Conservation (phyloP, 2,329 filamentous ascomycete genomes). For the Shiraia bambusicola region DNA sequence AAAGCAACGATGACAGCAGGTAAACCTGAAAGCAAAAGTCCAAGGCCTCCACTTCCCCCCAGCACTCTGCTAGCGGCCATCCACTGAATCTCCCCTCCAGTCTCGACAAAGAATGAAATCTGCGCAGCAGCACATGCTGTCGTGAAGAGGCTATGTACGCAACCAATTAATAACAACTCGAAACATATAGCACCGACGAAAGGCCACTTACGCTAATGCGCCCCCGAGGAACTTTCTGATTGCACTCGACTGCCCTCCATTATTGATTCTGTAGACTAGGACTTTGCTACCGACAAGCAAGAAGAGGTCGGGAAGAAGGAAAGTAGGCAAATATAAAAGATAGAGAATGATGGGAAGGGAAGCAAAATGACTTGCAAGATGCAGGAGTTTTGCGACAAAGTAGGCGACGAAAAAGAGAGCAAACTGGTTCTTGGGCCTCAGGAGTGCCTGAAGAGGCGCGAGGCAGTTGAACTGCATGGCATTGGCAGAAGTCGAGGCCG, state of each 20-base stretch:
- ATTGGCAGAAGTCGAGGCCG: slow-evolving; percentile 6
- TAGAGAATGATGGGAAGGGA: slow-evolving; percentile 20
- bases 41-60: slow-evolving; percentile 17
- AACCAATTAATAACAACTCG: slow-evolving; percentile 2
- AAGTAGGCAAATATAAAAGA: slow-evolving; percentile 18
- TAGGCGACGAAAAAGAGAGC: slow-evolving; percentile 17
- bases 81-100: slow-evolving; percentile 21
- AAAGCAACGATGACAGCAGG: slow-evolving; percentile 11
- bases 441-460: slow-evolving; percentile 16
- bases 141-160: slow-evolving; percentile 9
- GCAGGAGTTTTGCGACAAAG: slow-evolving; percentile 18
- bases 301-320: slow-evolving; percentile 16
- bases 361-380: slow-evolving; percentile 16
- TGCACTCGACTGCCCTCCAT: slow-evolving; percentile 10
- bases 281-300: slow-evolving; percentile 17
- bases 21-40: slow-evolving; percentile 14
- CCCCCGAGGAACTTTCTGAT: slow-evolving; percentile 6
- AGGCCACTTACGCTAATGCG: slow-evolving; percentile 12
- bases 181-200: no score
- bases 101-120: slow-evolving; percentile 18
- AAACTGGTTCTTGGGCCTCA: slow-evolving; percentile 16
- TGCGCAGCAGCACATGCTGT: slow-evolving; percentile 16
- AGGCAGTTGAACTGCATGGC: slow-evolving; percentile 18
- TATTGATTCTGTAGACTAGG: slow-evolving; percentile 13
- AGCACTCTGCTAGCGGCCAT: slow-evolving; percentile 19